Evolutionary conservation across 371 early-diverging fungal genomes (phyloP), one percentile per base, ranked within the genome.

Genomic region (Circinella umbellata): DNA sequence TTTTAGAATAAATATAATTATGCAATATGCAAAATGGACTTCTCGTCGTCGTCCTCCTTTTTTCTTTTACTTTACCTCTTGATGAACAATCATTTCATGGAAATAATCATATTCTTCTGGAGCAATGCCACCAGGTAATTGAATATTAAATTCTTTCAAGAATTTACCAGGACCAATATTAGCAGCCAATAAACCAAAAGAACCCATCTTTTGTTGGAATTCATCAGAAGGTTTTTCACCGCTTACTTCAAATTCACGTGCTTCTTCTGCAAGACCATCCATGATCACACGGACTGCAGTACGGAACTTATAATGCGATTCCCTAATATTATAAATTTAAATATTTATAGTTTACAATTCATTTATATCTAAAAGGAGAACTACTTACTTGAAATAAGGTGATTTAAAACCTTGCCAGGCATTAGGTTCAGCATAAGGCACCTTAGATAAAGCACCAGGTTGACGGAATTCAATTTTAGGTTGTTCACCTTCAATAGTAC

Each of bases 91-190:
- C 65, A 93, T 89, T 60, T 77, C 75, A 62, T 75, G 75, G 87
- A 95, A 95, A 46, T 84, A 77, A 76, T 94, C 93, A 69, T 82
- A 92, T 62, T 92, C 90, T 20, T 73, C 80, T 8, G 82, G 77
- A 8, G 72, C 64, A 20, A 91, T 73, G 53, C 80, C 86, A 11
- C 86, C 88, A 65, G 80, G 87, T 15, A 89, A 76, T 18, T 71
- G 73, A 36, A 72, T 51, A 13, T 39, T 61, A 18, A 65, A 47
- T 11, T 65, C 64, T 38, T 76, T 68, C 14, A 80, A 53, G 87
- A 88, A 73, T 69, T 77, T 78, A 4, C 80, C 80, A 51, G 80
- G 80, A n/a, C 80, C 80, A 55, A 80, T 69, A n/a, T 77, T 69
- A 48, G 75, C 73, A 18, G 78, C 78, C 51, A 80, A 66, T 34